phyloP scores from a whole-genome alignment of 805 yeast genomes.

The Metschnikowia reukaufii region DNA sequence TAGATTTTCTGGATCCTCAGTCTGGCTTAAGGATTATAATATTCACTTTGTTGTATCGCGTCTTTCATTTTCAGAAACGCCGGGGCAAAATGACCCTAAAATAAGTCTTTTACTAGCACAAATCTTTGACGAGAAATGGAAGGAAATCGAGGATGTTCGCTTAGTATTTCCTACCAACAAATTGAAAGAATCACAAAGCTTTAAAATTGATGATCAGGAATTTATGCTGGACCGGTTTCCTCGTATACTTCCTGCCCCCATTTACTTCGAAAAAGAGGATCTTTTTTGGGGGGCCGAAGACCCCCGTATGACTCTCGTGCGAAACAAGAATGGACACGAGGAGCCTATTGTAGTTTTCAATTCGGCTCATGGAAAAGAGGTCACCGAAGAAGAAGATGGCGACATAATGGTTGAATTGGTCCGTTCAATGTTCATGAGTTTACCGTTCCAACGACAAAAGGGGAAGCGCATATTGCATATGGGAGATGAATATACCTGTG shows the following conservation, averaged over 20 bases:
- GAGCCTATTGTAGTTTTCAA: constrained; percentile 52
- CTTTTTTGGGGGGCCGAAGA: constrained; percentile 48
- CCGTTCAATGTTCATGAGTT: constrained; percentile 16
- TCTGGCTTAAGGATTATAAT: constrained; percentile 24
- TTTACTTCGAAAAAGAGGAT: constrained; percentile 8
- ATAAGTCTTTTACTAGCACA: constrained; percentile 21
- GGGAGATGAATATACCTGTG: not conserved
- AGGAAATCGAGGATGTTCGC: constrained; percentile 21
- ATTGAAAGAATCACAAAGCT: not conserved
- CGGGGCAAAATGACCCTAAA: constrained; percentile 15
- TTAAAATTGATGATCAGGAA: constrained; percentile 6
- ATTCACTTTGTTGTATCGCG: constrained; percentile 24
- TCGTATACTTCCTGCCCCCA: constrained; percentile 14
- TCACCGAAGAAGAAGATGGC: not conserved
- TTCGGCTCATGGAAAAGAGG: constrained; percentile 20
- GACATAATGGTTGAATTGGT: not conserved
- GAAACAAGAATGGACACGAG: constrained; percentile 32
- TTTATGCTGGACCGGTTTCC: constrained; percentile 14
- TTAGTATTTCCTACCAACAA: constrained; percentile 26
- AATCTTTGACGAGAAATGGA: constrained; percentile 24
- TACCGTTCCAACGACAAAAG: constrained; percentile 20
- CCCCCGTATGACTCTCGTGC: constrained; percentile 42
- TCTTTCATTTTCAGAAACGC: constrained; percentile 16
- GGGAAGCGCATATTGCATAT: constrained; percentile 8
- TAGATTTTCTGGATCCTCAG: constrained; percentile 23